Percentiles rank a stretch among this genome's conserved stretches.
Conservation (phyloP, 2,329 filamentous ascomycete species). For the Davidsoniella neocaledoniae region DNA sequence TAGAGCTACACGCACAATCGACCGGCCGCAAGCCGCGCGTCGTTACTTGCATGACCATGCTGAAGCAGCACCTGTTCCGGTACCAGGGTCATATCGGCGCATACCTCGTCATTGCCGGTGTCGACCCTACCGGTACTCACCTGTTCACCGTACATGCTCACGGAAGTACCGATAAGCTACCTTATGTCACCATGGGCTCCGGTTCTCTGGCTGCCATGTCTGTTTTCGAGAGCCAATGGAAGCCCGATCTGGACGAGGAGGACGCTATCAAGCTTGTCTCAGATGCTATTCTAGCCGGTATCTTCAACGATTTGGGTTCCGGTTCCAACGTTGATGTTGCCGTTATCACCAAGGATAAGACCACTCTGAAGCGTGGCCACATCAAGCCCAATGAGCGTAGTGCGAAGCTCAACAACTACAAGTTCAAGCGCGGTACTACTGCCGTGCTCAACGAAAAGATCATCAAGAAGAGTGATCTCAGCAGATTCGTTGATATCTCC, state of each 20-base stretch:
- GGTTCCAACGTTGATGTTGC: constrained; percentile 96
- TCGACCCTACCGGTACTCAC: constrained; percentile 86
- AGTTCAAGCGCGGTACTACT: constrained; percentile 81
- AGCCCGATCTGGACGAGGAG: constrained; percentile 55
- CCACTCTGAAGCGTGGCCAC: constrained; percentile 80
- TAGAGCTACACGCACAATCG: constrained; percentile 91
- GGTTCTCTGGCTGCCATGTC: constrained; percentile 94
- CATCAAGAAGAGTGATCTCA: constrained; percentile 83
- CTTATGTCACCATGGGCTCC: constrained; percentile 97
- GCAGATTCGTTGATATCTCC: constrained; percentile 83
- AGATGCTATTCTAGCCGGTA: constrained; percentile 86
- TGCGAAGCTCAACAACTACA: constrained; percentile 85
- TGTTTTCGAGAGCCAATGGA: constrained; percentile 95
- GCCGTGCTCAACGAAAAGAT: constrained; percentile 92
- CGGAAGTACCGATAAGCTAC: constrained; percentile 94
- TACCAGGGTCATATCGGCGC: constrained; percentile 97
- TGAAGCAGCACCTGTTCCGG: constrained; percentile 98
- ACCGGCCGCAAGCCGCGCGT: constrained; percentile 94
- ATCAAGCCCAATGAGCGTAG: constrained; percentile 83
- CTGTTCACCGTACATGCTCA: constrained; percentile 98
- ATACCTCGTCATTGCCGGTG: constrained; percentile 91
- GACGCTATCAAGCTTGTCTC: constrained; percentile 69
- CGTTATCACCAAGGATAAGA: constrained; percentile 90
- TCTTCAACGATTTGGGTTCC: constrained; percentile 95
- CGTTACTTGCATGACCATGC: constrained; percentile 97